Evolutionary conservation across 2,329 filamentous ascomycete genomes (phyloP), one percentile per base, ranked within the genome.

Genomic region (Zalaria obscura): DNA sequence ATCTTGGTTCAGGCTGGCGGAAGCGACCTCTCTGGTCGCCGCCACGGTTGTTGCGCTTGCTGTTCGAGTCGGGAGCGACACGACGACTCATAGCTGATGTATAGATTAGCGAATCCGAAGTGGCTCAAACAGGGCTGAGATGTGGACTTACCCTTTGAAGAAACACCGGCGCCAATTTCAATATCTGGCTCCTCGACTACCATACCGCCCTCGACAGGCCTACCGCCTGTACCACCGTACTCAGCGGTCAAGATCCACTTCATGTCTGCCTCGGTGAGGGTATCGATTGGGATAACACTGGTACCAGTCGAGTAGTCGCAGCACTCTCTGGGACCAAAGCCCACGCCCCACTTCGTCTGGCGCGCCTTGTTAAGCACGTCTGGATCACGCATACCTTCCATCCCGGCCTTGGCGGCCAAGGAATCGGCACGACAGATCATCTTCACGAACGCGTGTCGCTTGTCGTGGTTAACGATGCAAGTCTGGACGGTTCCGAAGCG

Each of bases 371-470:
- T 75, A 49, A 85, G 76, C 52, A 83, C 74, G 39, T 85, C 81
- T 4, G 80, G 72, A 45, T 78, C 74, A 48, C 78, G 76, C 76
- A 95, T 93, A 36, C 79, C 84, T 59, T 95, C 88, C 78, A 96
- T 94, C 40, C 79, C 84, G 32, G 82, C 76, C 58, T 93, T 93
- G 39, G 91, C 91, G 47, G 61, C 68, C 45, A 93, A 73, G 9
- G 91, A 89, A 61, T 94, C 86, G 47, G 77, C 73, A 32, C 93
- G 85, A 48, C 77, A 91, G 50, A 91, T 75, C 91, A 98, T 98
- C 66, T 98, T 98, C 55, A 98, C 89, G 59, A 98, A 98, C 4
- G 91, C 91, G 62, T 98, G 91, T 11, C 91, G 83, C 66, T 96
- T 98, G 56, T 98, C 91, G 55, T 86, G 83, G 66, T 98, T 96